Percentiles rank a stretch among this genome's conserved stretches.
phyloP scores from a whole-genome alignment of 768 basidiomycete species.

The Trichaptum fuscoviolaceum region DNA sequence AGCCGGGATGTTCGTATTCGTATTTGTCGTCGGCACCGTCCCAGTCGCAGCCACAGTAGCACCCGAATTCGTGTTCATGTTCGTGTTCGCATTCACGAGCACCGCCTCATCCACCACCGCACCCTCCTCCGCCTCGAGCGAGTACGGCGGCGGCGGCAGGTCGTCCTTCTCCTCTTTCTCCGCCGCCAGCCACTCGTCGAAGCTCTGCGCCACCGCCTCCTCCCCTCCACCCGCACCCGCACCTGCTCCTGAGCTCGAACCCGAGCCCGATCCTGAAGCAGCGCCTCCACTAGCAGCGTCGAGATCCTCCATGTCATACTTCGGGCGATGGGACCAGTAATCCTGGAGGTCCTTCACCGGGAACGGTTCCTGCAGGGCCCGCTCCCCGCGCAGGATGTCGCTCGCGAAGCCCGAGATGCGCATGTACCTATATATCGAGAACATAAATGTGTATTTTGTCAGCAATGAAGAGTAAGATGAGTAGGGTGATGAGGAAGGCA shows the following conservation, averaged over 20 bases:
- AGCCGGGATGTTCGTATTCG: not conserved
- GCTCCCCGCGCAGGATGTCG: slow-evolving; percentile 60
- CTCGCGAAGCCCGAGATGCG: slow-evolving; percentile 69
- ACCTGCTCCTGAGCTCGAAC: slow-evolving; percentile 17
- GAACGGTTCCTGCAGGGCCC: slow-evolving; percentile 56
- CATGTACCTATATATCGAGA: slow-evolving; percentile 55
- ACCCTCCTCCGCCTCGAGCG: slow-evolving; percentile 40
- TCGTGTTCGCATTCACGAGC: not conserved
- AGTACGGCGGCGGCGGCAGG: slow-evolving; percentile 66
- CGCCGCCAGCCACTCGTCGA: slow-evolving; percentile 20
- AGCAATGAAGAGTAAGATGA: slow-evolving; percentile 4
- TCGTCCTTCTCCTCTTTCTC: slow-evolving; percentile 40
- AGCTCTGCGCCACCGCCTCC: slow-evolving; percentile 10
- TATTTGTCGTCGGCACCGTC: not conserved
- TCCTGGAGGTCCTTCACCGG: slow-evolving; percentile 69
- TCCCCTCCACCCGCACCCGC: slow-evolving; percentile 27
- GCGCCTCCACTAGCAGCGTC: not conserved
- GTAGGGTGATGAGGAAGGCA: not conserved
- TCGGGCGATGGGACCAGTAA: slow-evolving; percentile 64
- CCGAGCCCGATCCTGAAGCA: slow-evolving; percentile 10
- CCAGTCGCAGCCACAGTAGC: not conserved
- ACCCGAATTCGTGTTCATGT: not conserved
- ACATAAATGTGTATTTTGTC: slow-evolving; percentile 4
- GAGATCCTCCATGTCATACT: slow-evolving; percentile 34
- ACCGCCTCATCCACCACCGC: not conserved